These are phyloP conservation scores for Fusarium mangiferae DNA, from an alignment of 2,329 filamentous ascomycete species.

Conservation along the genomic window DNA sequence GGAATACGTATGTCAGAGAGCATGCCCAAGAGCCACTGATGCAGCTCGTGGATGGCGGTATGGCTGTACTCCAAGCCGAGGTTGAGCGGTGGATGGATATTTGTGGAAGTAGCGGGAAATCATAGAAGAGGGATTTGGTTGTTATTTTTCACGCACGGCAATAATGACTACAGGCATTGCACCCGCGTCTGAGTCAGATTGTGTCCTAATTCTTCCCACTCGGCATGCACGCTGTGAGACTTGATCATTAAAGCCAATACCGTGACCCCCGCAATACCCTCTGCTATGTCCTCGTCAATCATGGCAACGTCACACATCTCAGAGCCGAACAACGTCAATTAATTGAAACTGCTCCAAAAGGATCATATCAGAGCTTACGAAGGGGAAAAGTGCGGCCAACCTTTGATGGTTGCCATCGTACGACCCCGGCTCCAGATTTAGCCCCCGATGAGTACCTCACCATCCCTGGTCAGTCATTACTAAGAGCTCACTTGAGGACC, in stretches of 20 bases:
- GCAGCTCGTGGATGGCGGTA: constrained; percentile 23
- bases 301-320: too few relatives aligned
- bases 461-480: background rate
- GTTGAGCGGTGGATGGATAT: constrained; percentile 35
- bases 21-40: constrained; percentile 13
- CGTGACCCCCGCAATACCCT: too few relatives aligned
- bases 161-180: too few relatives aligned
- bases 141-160: too few relatives aligned
- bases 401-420: too few relatives aligned
- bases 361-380: background rate
- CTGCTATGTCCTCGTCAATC: too few relatives aligned
- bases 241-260: too few relatives aligned
- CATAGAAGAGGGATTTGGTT: background rate
- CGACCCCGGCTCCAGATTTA: background rate
- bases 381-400: background rate
- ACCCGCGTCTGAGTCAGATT: too few relatives aligned
- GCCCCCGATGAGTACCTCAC: background rate
- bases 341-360: background rate
- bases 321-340: too few relatives aligned
- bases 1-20: constrained; percentile 10
- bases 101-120: constrained; percentile 29
- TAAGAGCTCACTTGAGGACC: background rate
- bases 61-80: constrained; percentile 22
- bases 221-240: too few relatives aligned
- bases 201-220: too few relatives aligned